Conservation (phyloP, 768 basidiomycete genomes). For the Austroboletus eburneus region DNA sequence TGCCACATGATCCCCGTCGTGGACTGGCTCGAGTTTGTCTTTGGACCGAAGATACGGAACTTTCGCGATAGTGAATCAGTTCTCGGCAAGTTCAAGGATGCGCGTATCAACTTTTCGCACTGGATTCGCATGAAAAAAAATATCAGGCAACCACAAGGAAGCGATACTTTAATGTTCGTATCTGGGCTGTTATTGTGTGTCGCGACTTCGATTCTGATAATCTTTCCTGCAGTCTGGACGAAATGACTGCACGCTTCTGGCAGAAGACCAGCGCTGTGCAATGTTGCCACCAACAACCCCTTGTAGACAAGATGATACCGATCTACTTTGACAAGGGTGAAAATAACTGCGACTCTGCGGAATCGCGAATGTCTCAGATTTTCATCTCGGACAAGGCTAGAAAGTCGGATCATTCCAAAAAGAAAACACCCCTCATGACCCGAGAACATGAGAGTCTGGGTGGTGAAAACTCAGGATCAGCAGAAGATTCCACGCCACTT, state of each 20-base stretch:
- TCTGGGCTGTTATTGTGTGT: no score
- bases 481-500: no score
- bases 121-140: slow-evolving; percentile 2
- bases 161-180: neutral
- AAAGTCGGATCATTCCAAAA: neutral
- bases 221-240: neutral
- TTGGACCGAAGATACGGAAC: neutral
- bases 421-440: neutral
- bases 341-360: neutral
- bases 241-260: slow-evolving; percentile 6
- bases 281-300: slow-evolving; percentile 3
- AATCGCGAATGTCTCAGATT: slow-evolving; percentile 2
- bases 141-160: neutral
- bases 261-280: slow-evolving; percentile 7
- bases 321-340: slow-evolving; percentile 9
- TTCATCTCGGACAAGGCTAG: slow-evolving; percentile 6
- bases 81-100: neutral
- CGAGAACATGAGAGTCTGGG: neutral
- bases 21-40: slow-evolving; percentile 1
- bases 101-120: slow-evolving; percentile 2
- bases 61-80: no score
- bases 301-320: slow-evolving; percentile 8
- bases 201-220: no score
- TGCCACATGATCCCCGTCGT: slow-evolving; percentile 2
- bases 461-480: neutral